These are phyloP conservation scores for Aspergillus ellipticus DNA, from an alignment of 495 filamentous ascomycete species.

Conservation along the genomic window DNA sequence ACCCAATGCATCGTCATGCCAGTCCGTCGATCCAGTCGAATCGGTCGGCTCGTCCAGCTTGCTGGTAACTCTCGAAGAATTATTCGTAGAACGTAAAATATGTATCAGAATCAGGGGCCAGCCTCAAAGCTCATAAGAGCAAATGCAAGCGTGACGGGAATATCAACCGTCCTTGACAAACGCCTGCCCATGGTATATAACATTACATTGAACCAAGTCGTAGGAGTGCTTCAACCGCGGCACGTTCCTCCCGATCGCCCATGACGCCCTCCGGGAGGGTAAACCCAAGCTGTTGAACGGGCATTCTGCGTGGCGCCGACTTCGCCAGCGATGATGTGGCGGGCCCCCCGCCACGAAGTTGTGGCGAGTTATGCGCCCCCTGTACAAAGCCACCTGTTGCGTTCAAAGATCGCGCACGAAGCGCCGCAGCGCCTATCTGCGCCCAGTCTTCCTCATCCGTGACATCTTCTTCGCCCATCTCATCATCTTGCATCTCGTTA, in stretches of 20 bases:
- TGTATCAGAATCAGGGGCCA: conserved; percentile 15
- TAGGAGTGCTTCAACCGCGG: conserved; percentile 79
- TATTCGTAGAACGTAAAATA: conserved; percentile 12
- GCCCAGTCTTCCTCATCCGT: conserved; percentile 99
- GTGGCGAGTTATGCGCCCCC: conserved; percentile 19
- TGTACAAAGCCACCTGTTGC: conserved; percentile 32
- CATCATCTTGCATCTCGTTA: conserved; percentile 60
- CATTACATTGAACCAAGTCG: conserved; percentile 84
- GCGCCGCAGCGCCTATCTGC: conserved; percentile 77
- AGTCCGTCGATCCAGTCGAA: conserved; percentile 22
- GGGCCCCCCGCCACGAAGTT: conserved; percentile 32
- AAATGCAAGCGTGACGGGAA: conserved; percentile 8
- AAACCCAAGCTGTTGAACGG: conserved; percentile 35
- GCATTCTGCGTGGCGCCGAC: conserved; percentile 35
- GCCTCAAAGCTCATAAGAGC: conserved; percentile 14
- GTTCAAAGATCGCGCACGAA: conserved; percentile 68
- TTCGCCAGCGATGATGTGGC: conserved; percentile 34
- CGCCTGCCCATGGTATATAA: conserved; percentile 17
- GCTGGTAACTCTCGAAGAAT: conserved; percentile 13
- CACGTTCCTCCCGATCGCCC: conserved; percentile 66
- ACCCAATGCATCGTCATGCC: conserved; percentile 20
- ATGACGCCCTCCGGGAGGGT: conserved; percentile 25
- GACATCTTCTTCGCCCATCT: conserved; percentile 70
- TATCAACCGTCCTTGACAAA: conserved; percentile 3
- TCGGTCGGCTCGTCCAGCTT: conserved; percentile 8